Evolutionary conservation across 192 early-diverging fungal genomes (phyloP), one percentile per base, ranked within the genome.

Genomic region (Funneliformis mosseae): DNA sequence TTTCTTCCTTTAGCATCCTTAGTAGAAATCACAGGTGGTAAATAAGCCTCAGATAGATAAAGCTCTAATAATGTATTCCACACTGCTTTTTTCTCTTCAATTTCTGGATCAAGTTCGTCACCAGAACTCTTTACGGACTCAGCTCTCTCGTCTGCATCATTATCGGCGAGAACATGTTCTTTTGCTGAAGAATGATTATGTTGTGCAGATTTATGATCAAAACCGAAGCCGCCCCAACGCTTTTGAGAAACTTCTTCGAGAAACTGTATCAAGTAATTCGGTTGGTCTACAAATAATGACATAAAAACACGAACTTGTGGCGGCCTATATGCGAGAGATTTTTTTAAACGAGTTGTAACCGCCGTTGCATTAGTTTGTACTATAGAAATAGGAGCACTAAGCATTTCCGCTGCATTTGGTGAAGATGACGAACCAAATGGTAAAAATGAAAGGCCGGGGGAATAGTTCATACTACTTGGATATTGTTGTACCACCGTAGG

Each of bases 61-160:
- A 99, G 88, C 80, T 99, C 97, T 72, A 99, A 81, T 33, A 99
- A 84, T 5, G 96, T 97, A 79, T 95, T 94, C 94, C 97, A 97
- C 3, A 97, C 90, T 14, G 92, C 87, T 74, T 91, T 90, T 80
- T 91, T 89, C 48, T 96, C 95, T 61, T 87, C 89, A 38, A 85
- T 67, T 25, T 91, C 89, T 45, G 86, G 75, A 6, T 81, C 85
- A 28, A 43, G 23, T 23, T 68, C 48, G 0, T 27, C 61, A 67
- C 71, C 68, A 50, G 39, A 60, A 45, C 77, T 79, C 16, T 74
- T 77, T 27, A 16, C 6, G 21, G 80, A 78, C 12, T 77, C 75
- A 78, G 83, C 77, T 79, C 84, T 63, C 83, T 85, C 48, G 16
- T 77, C 62, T 39, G 83, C 82, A 83, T 27, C 21, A 75, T 25